These are phyloP conservation scores for Chaetomidium leptoderma DNA, from an alignment of 495 filamentous ascomycete species.

Conservation along the genomic window DNA sequence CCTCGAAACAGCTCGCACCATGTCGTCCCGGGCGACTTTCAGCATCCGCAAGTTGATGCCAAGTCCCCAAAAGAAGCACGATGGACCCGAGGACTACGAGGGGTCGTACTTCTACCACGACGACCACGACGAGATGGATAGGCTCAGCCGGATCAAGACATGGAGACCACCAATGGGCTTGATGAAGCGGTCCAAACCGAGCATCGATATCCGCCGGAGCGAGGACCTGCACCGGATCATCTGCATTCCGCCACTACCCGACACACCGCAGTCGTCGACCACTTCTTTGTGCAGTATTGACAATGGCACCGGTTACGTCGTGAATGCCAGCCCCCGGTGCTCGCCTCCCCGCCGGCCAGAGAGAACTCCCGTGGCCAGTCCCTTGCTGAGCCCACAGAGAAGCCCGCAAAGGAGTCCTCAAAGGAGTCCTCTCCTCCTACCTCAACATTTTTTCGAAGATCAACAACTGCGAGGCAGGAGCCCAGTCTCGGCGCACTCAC, in stretches of 20 bases:
- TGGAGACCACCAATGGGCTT: slow-evolving; percentile 28
- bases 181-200: slow-evolving; percentile 32
- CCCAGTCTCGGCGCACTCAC: slow-evolving; percentile 6
- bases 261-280: slow-evolving; percentile 44
- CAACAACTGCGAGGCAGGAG: slow-evolving; percentile 19
- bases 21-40: slow-evolving; percentile 42
- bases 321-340: slow-evolving; percentile 21
- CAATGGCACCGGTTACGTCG: slow-evolving; percentile 19
- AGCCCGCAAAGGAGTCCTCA: slow-evolving; percentile 26
- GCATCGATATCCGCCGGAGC: slow-evolving; percentile 38
- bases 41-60: slow-evolving; percentile 45
- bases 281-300: slow-evolving; percentile 48
- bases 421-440: slow-evolving; percentile 28
- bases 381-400: slow-evolving; percentile 14
- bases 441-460: slow-evolving; percentile 21
- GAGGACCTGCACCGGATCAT: slow-evolving; percentile 41
- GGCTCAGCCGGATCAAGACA: slow-evolving; percentile 28
- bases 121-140: slow-evolving; percentile 20
- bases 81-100: slow-evolving; percentile 31
- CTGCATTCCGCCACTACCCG: slow-evolving; percentile 41
- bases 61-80: slow-evolving; percentile 29
- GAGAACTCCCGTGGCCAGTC: slow-evolving; percentile 17
- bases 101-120: slow-evolving; percentile 33
- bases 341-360: slow-evolving; percentile 25
- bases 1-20: slow-evolving; percentile 26